Evolutionary conservation across 225 moss, liverwort and hornwort species (phyloP).

Genomic region (Marchantia polymorpha): DNA sequence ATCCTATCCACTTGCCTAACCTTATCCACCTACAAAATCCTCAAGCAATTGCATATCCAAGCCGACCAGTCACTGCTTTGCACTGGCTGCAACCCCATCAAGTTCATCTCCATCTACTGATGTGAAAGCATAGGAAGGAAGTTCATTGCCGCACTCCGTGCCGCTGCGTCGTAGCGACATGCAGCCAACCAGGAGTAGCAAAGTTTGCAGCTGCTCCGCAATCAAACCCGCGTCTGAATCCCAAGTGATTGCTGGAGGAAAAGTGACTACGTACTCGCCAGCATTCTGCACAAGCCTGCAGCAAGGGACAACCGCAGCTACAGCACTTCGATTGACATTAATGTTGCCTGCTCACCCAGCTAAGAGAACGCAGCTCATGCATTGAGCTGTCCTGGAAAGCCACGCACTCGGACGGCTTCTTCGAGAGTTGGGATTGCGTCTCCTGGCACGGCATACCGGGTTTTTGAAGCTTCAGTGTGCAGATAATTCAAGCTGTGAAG

Average conservation of each 20-base stretch:
- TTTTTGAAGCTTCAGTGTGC: constrained; percentile 84
- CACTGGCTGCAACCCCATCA: too few relatives aligned
- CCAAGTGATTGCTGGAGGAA: constrained; percentile 93
- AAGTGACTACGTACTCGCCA: constrained; percentile 95
- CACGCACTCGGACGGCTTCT: constrained; percentile 85
- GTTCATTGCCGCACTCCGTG: constrained; percentile 92
- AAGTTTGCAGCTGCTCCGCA: constrained; percentile 98
- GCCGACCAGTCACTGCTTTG: too few relatives aligned
- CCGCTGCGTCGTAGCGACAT: constrained; percentile 94
- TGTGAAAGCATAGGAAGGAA: constrained; percentile 97
- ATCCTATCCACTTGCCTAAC: too few relatives aligned
- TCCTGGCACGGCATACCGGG: constrained; percentile 97
- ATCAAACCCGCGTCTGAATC: constrained; percentile 95
- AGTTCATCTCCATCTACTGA: constrained; percentile 94
- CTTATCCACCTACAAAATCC: too few relatives aligned
- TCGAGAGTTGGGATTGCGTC: constrained; percentile 83
- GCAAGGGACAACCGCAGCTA: constrained; percentile 87
- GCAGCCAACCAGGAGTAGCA: constrained; percentile 89
- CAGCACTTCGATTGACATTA: constrained; percentile 97
- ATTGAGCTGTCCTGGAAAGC: constrained; percentile 78
- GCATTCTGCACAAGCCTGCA: constrained; percentile 99
- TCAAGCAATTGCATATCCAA: too few relatives aligned
- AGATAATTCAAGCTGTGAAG: constrained; percentile 93
- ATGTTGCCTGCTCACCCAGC: constrained; percentile 94
- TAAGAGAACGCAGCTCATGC: constrained; percentile 81